Conservation (phyloP, 169 alveolate genomes). For the Cryptosporidium parvum region DNA sequence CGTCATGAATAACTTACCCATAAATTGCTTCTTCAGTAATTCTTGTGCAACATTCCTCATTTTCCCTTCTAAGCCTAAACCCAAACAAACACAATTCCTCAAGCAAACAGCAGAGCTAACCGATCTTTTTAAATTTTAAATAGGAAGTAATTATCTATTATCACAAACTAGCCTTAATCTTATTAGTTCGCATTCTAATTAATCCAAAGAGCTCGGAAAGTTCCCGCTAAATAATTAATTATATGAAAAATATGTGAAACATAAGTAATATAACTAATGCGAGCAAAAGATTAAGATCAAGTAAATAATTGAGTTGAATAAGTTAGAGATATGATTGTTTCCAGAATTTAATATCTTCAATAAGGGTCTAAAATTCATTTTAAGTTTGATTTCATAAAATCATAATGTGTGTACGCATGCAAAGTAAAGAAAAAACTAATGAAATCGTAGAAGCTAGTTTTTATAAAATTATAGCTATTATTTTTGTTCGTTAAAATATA, state of each 20-base stretch:
- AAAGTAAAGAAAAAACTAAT: too few relatives aligned
- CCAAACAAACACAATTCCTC: slow-evolving; percentile 28
- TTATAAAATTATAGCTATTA: too few relatives aligned
- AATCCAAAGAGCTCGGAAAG: not conserved
- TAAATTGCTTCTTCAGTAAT: slow-evolving; percentile 84
- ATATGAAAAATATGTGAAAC: not conserved
- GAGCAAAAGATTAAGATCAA: not conserved
- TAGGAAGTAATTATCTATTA: not conserved
- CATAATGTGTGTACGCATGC: not conserved
- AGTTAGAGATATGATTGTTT: not conserved
- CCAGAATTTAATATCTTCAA: not conserved
- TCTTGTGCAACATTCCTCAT: slow-evolving; percentile 86
- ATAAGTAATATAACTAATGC: not conserved
- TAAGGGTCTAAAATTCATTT: too few relatives aligned
- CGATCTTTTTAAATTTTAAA: not conserved
- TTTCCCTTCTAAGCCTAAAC: slow-evolving; percentile 26
- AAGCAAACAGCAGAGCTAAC: not conserved
- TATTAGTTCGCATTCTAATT: not conserved
- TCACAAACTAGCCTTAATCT: not conserved
- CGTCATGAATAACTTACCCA: slow-evolving; percentile 78
- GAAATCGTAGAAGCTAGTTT: too few relatives aligned
- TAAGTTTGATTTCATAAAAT: not conserved
- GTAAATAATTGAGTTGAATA: not conserved
- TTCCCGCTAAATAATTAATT: slow-evolving; percentile 12
- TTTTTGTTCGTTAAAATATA: too few relatives aligned